Base-by-base conservation (phyloP, 805 yeast genomes). In the Saccharomycopsis babjevae region DNA sequence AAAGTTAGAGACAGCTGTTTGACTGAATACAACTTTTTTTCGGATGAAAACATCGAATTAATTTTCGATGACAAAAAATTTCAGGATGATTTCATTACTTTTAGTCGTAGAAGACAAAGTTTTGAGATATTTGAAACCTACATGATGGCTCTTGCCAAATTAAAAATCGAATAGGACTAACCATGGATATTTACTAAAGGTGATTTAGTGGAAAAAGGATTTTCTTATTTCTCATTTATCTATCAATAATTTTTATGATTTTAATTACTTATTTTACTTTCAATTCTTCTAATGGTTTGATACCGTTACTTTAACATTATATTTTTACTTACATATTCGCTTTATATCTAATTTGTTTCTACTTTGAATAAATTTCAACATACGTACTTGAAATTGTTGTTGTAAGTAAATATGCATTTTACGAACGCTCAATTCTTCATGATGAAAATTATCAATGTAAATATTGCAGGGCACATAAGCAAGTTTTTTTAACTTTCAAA, bases 91-190 rank as follows among this genome's bases (percentile, higher is more conserved):
- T 58, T 58, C 25, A 57, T 61, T 28, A 61, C 62, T 11, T 63
- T 63, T 50, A 55, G 42, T 20, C 32, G 63, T 5, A 61, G 61
- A 39, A 58, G 65, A 58, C 58, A 61, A 40, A 60, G 63, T 52
- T 63, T 63, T 39, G 65, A 61, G 22, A 61, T 63, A 52, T 63
- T 63, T 54, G 65, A 61, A 34, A 63, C 65, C n/a, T 63, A 63
- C 52, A 39, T 63, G 59, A 40, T 63, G 59, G 65, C 65, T 11
- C 57, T 61, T 42, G 60, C 65, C 15, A 59, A 56, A 34, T 30
- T 63, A 60, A 54, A 61, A 30, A 60, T 62, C 15, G 40, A 46
- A 25, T 46, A 46, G 16, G 52, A 8, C 38, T 34, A 34, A 34
- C 15, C 15, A 34, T 7, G 10, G 10, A 10, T 2, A 34, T 16